These are phyloP conservation scores for Clavulina sp. DNA, from an alignment of 768 basidiomycete genomes.

Conservation along the genomic window DNA sequence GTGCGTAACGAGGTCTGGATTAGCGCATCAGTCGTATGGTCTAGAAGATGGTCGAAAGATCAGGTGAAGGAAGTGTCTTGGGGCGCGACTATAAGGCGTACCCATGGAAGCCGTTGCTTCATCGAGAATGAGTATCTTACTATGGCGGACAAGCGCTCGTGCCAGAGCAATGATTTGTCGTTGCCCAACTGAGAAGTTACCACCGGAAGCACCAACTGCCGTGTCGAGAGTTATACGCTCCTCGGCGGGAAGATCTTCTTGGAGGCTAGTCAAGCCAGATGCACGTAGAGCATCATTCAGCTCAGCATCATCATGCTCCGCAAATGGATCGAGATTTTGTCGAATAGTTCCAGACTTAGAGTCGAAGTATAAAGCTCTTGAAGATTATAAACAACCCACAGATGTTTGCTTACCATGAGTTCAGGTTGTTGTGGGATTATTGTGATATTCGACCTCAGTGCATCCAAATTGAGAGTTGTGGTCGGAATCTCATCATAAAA, in stretches of 20 bases:
- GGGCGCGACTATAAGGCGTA: neutral
- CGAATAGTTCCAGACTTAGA: conserved; percentile 40
- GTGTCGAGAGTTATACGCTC: conserved; percentile 25
- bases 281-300: conserved; percentile 31
- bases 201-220: conserved; percentile 25
- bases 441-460: conserved; percentile 16
- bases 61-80: neutral
- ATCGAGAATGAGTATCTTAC: conserved; percentile 25
- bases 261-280: conserved; percentile 17
- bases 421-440: conserved; percentile 23
- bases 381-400: neutral
- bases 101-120: conserved; percentile 25
- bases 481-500: conserved; percentile 35
- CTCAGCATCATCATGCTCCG: conserved; percentile 37
- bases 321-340: conserved; percentile 78
- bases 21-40: conserved; percentile 22
- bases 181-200: conserved; percentile 17
- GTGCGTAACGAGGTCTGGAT: conserved; percentile 18
- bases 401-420: conserved; percentile 20
- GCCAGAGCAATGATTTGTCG: conserved; percentile 6
- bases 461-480: conserved; percentile 33
- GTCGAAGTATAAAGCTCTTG: neutral
- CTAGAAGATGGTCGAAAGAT: conserved; percentile 13
- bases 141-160: conserved; percentile 27
- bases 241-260: neutral